Evolutionary conservation across 1,139 yeast species (phyloP).

Genomic region (Kluyveromyces sp.): DNA sequence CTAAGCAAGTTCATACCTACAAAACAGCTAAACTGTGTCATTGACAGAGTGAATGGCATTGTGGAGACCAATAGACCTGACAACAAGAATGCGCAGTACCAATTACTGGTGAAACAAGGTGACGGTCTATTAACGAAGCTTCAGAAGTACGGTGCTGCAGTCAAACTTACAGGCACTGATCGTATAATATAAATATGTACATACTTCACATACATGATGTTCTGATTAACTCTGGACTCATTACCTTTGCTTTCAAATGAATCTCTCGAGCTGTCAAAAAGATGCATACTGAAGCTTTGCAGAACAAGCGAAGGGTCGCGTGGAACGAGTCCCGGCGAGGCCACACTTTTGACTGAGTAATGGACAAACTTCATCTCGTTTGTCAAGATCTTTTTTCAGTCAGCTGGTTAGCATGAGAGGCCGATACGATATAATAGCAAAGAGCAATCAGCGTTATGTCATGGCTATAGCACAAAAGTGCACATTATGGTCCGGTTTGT

Average conservation of each 20-base stretch:
- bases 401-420: neutral
- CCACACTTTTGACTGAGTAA: neutral
- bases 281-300: too few species aligned
- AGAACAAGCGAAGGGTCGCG: too few species aligned
- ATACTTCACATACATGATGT: neutral
- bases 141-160: constrained; percentile 97
- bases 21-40: constrained; percentile 88
- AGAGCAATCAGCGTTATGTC: neutral
- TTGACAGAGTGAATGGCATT: constrained; percentile 92
- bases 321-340: too few species aligned
- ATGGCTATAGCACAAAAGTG: too few species aligned
- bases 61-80: constrained; percentile 95
- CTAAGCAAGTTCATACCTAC: constrained; percentile 87
- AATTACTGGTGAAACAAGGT: constrained; percentile 81
- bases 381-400: neutral
- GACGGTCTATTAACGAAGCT: constrained; percentile 87
- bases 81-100: constrained; percentile 91
- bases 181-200: constrained; percentile 35
- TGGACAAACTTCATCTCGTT: neutral
- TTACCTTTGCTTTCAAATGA: neutral
- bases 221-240: neutral
- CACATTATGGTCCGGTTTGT: too few species aligned
- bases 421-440: neutral
- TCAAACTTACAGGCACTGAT: constrained; percentile 88
- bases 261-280: too few species aligned